Percentiles rank a stretch among this genome's conserved stretches.
Conservation (phyloP, 352 stramenopile species). For the Thalassiosira allenii region DNA sequence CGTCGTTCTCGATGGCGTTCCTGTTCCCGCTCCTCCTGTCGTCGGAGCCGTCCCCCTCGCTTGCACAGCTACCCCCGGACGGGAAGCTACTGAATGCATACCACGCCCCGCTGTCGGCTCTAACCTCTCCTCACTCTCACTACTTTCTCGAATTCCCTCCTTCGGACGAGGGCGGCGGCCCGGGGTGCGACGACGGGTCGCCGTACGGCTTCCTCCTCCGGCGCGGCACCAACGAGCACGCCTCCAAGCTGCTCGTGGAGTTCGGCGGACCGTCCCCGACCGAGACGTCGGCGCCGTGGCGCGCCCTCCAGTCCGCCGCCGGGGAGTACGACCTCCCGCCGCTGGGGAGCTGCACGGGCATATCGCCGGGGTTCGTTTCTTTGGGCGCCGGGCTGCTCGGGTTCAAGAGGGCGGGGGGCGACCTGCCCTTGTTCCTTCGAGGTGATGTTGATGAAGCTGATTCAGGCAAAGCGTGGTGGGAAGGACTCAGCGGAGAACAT, state of each 20-base stretch:
- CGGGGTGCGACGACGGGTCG: conserved; percentile 26
- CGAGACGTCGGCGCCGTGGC: background rate
- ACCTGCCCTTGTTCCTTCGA: conserved; percentile 34
- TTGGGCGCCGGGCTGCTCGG: background rate
- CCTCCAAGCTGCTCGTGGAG: conserved; percentile 41
- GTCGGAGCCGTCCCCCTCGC: too few relatives aligned
- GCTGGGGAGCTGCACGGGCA: conserved; percentile 32
- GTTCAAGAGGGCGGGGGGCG: background rate
- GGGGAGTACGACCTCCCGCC: background rate
- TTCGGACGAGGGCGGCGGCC: background rate
- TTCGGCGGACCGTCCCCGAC: conserved; percentile 27
- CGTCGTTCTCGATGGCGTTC: too few relatives aligned
- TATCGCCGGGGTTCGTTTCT: conserved; percentile 12
- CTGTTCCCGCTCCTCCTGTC: too few relatives aligned
- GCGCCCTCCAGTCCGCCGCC: background rate
- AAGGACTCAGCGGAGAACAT: conserved; percentile 15
- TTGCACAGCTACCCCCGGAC: too few relatives aligned
- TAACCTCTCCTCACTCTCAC: conserved; percentile 15
- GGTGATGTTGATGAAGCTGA: background rate
- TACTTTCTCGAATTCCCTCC: conserved; percentile 33
- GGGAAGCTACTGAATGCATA: conserved; percentile 15
- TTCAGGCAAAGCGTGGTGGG: conserved; percentile 14
- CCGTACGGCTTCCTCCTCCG: conserved; percentile 45
- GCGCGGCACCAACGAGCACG: conserved; percentile 22
- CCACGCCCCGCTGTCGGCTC: background rate